Conservation (phyloP, 495 filamentous ascomycete genomes). For the Pseudomonodictys pantanalensis region DNA sequence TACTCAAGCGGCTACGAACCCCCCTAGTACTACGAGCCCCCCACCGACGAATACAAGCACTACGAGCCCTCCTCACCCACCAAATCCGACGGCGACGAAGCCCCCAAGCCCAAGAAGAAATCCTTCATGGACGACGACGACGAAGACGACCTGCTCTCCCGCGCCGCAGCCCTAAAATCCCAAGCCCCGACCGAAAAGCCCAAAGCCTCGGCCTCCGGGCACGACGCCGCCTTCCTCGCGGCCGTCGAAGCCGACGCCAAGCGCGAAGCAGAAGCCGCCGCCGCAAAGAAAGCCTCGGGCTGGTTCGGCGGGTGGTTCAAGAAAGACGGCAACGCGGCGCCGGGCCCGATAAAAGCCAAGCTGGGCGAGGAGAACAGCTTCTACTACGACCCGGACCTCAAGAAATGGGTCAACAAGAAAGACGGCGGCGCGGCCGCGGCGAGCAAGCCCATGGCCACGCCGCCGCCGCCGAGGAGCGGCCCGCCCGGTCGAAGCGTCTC, state of each 20-base stretch:
- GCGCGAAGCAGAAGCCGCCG: constrained; percentile 21
- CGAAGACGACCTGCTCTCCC: constrained; percentile 53
- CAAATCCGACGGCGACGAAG: constrained; percentile 48
- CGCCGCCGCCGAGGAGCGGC: constrained; percentile 46
- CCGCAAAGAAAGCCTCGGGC: constrained; percentile 43
- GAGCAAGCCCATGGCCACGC: constrained; percentile 35
- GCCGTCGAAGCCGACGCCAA: constrained; percentile 79
- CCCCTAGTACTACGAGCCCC: constrained; percentile 45
- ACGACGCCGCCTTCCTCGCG: constrained; percentile 75
- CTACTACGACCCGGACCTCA: constrained; percentile 88
- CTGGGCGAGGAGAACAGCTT: constrained; percentile 92
- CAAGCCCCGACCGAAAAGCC: constrained; percentile 49
- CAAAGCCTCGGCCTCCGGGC: too few relatives aligned
- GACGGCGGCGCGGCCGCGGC: constrained; percentile 49
- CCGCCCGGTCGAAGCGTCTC: constrained; percentile 29
- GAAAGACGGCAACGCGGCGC: constrained; percentile 55
- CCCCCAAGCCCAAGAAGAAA: constrained; percentile 67
- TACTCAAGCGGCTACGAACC: constrained; percentile 39
- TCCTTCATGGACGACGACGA: constrained; percentile 78
- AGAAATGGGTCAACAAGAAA: constrained; percentile 99
- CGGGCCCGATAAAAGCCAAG: constrained; percentile 84
- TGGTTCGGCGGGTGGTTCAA: constrained; percentile 91
- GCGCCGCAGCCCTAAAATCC: constrained; percentile 53
- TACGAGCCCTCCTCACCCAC: constrained; percentile 48
- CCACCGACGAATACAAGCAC: constrained; percentile 47